phyloP scores from a whole-genome alignment of 2,329 filamentous ascomycete genomes.

The Endocalyx cinctus region DNA sequence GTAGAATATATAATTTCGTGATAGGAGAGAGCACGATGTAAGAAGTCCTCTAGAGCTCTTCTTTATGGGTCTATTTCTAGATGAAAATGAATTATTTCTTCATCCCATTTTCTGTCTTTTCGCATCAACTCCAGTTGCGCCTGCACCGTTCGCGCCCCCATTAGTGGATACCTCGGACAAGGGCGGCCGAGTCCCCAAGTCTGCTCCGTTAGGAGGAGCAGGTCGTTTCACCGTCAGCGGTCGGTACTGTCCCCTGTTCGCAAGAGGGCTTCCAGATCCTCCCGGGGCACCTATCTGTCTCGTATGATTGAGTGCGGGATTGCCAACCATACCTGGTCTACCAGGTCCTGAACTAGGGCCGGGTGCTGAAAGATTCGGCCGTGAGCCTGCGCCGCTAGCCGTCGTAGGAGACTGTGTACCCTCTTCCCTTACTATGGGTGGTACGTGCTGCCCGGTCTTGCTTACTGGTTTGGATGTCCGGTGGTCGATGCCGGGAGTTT shows the following conservation, averaged over 20 bases:
- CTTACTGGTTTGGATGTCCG: slow-evolving; percentile 68
- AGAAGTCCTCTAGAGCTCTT: too few species aligned
- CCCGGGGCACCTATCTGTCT: slow-evolving; percentile 57
- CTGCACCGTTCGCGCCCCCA: slow-evolving; percentile 10
- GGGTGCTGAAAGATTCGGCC: slow-evolving; percentile 7
- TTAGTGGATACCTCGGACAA: slow-evolving; percentile 50
- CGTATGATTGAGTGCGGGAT: slow-evolving; percentile 49
- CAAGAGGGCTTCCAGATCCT: slow-evolving; percentile 49
- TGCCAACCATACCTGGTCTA: slow-evolving; percentile 33
- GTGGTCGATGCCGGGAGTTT: slow-evolving; percentile 84
- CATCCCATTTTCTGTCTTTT: slow-evolving; percentile 46
- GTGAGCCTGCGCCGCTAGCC: slow-evolving; percentile 12
- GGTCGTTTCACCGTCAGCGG: slow-evolving; percentile 57
- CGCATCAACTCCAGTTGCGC: slow-evolving; percentile 30
- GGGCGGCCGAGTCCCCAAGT: slow-evolving; percentile 37
- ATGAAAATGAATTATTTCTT: too few species aligned
- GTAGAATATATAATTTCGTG: too few species aligned
- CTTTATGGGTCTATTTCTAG: too few species aligned
- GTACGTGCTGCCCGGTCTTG: slow-evolving; percentile 49
- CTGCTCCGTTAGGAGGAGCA: slow-evolving; percentile 18
- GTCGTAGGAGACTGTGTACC: slow-evolving; percentile 16
- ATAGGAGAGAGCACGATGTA: too few species aligned
- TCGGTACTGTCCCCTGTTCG: slow-evolving; percentile 54
- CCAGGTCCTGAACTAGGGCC: slow-evolving; percentile 9
- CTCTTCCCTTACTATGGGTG: slow-evolving; percentile 30